Base-by-base conservation (phyloP, 2,329 filamentous ascomycete species). In the Teratosphaeria gauchensis region DNA sequence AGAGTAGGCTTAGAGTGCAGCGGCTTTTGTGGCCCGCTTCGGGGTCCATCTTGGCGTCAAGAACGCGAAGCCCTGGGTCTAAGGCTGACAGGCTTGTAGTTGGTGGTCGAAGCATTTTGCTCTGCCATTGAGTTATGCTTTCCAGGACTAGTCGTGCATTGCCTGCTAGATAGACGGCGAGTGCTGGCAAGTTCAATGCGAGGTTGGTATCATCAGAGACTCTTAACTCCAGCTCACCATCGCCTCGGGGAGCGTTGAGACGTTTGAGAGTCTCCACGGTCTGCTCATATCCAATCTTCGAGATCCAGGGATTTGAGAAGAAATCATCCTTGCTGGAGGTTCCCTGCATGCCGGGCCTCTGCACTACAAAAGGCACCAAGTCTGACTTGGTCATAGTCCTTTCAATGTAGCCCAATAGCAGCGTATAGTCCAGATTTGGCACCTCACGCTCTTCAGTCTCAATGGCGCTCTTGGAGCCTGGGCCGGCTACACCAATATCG, bases 371-470 rank as follows among this genome's bases (percentile, higher is more conserved):
- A n/a, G 56, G 53, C 19, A 33, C 55, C 42, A 59, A 16, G 28
- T 24, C 11, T 2, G 54, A 56, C 16, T n/a, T 48, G 8, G 53
- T 69, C 72, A 60, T 72, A 64, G 46, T 74, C 65, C 82, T 82
- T 64, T 87, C 82, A 42, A 97, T 88, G 69, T 96, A 96, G 0
- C 83, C 80, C 8, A 96, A 73, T 0, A 95, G 84, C 58, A 85
- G 85, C 16, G 79, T 78, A 55, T 88, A 82, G 63, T 95, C 89
- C 61, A 95, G 83, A n/a, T 64, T 66, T 0, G 84, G 83, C 0
- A 87, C 84, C 65, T 94, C 89, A 64, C 88, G 88, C 61, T 92
- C 90, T 28, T 85, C 81, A 52, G 88, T 78, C 63, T 96, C 92
- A 24, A 90, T 85, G 7, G 79, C 75, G 19, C 78, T 78, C 53